Base-by-base conservation (phyloP, 441 rosid genomes). In the Populus trichocarpa region DNA sequence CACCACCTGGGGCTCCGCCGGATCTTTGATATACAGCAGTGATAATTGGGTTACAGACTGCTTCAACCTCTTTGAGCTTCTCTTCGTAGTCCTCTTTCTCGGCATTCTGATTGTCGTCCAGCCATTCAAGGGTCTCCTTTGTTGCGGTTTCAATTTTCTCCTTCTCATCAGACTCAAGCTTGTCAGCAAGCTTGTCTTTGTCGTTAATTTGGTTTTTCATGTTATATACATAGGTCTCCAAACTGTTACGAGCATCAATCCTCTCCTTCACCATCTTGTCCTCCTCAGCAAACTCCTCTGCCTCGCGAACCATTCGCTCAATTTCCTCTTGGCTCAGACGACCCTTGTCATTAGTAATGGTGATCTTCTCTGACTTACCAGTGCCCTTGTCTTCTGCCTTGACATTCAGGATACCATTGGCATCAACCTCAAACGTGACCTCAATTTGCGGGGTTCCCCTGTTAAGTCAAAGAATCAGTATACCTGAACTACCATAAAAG, bases 361-460 rank as follows among this genome's bases (percentile, higher is more conserved):
- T 96, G 83, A 96, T 96, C 89, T 94, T 96, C 87, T 96, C 98
- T 3, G 98, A 86, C 80, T 94, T 96, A 2, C 97, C 97, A 1
- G 93, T 80, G 69, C 90, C 99, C 84, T 96, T 96, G 83, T 96
- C 99, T 82, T 96, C 98, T 2, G 99, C 99, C 87, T 85, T 94
- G 70, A 96, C 99, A 67, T 94, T 96, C 3, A 96, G 84, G 76
- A 96, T 96, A 77, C 99, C 99, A 3, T 96, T 96, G 68, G 98
- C 99, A 63, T 96, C 99, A 9, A 96, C 98, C 84, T 96, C 98
- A 8, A 96, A 96, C 30, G 99, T 96, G 26, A 96, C 99, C 78
- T 96, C 99, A 74, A 96, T 96, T 83, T 96, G 99, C 25, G 99
- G 98, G 68, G 99, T 96, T 67, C 99, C 99, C 84, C 99, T 91